Percentiles rank a stretch among this genome's conserved stretches.
Conservation (phyloP, 192 early-diverging fungal species). For the Gonapodya prolifera region DNA sequence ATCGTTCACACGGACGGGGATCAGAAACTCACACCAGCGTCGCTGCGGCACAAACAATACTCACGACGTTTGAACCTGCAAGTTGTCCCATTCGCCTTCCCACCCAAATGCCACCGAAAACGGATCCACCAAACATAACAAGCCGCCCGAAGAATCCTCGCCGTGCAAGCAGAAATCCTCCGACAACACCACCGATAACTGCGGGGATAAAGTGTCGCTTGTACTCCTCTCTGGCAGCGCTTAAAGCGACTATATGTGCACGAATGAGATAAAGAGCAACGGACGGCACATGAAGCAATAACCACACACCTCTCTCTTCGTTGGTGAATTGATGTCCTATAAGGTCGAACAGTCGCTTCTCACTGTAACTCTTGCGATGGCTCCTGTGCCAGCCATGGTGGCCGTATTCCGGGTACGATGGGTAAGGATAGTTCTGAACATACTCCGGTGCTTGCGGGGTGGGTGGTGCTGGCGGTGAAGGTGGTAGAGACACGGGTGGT, state of each 20-base stretch:
- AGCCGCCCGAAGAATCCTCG: background rate
- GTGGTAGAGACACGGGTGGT: background rate
- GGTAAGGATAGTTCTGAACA: background rate
- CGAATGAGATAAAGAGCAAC: too few species aligned
- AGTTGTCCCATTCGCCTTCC: background rate
- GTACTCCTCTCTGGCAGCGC: background rate
- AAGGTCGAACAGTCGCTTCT: background rate
- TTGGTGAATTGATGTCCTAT: background rate
- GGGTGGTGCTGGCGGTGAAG: background rate
- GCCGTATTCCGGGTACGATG: background rate
- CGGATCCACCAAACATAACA: background rate
- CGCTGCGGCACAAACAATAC: too few species aligned
- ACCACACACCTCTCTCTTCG: background rate
- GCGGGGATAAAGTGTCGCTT: background rate
- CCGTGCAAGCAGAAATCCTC: background rate
- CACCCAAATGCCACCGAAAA: background rate
- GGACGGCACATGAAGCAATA: too few species aligned
- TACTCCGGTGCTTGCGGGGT: background rate
- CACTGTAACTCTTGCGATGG: background rate
- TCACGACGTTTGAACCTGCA: background rate
- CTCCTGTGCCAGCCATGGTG: background rate
- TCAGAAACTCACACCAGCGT: background rate
- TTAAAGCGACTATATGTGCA: too few species aligned
- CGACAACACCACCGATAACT: background rate
- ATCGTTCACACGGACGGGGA: background rate